Base-by-base conservation (phyloP, 2,329 filamentous ascomycete genomes). In the Talaromyces piceae region DNA sequence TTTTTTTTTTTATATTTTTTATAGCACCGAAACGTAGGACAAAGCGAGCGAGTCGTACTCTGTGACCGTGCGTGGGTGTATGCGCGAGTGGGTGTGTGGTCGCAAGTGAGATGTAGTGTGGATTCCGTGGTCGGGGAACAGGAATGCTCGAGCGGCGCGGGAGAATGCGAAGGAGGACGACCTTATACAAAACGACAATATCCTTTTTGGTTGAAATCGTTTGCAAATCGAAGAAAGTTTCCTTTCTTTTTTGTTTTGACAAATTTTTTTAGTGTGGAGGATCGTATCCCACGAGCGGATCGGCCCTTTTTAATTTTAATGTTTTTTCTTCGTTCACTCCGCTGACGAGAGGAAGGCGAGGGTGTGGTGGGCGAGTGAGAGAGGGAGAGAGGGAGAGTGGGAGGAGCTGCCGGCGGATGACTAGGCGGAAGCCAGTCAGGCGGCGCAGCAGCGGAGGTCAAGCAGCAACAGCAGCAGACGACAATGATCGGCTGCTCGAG, bases 11-110 rank as follows among this genome's bases (percentile, higher is more conserved):
- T 28, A 30, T 37, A 22, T 37, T 26, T n/a, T 31, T 47, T 53
- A 57, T 61, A 23, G 49, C 27, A 41, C 27, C 37, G 23, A 45
- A 55, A 58, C 54, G 56, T 58, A 58, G 57, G 54, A 58, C 51
- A 50, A 54, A 49, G n/a, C n/a, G 46, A 48, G 11, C 16, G 41
- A 46, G 31, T 45, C 18, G 41, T 25, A 28, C 41, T 46, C 16
- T 46, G 26, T 28, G 20, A 43, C 39, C 23, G 39, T 43, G 39
- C 20, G 39, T 43, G 33, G 9, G 33, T 37, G 31, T 37, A 37
- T 37, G 31, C 31, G 31, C 16, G 31, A 16, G 31, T 37, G 31
- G 31, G 31, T 37, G 31, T 37, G 31, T 37, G 33, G 33, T 37
- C 20, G 33, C 16, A 18, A 8, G n/a, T 37, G 20, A 5, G 16